Conservation (phyloP, 2,329 filamentous ascomycete genomes). For the Leptographium procerum region DNA sequence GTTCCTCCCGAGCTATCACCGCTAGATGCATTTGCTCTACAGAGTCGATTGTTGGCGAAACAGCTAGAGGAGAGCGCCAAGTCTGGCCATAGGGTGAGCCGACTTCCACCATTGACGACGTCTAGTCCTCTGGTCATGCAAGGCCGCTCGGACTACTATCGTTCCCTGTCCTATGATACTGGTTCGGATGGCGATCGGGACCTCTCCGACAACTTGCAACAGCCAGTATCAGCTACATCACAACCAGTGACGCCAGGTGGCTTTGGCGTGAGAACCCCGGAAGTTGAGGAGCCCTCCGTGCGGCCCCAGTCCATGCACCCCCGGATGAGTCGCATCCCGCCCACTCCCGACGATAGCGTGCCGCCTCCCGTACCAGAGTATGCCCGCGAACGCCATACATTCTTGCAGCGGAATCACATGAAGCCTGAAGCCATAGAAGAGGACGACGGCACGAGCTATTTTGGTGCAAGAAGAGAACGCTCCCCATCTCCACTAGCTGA, state of each 20-base stretch:
- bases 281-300: conserved; percentile 44
- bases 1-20: conserved; percentile 85
- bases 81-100: conserved; percentile 68
- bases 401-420: background rate
- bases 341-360: conserved; percentile 34
- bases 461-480: conserved; percentile 44
- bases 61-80: conserved; percentile 72
- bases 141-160: conserved; percentile 70
- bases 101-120: conserved; percentile 71
- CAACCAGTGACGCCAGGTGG: conserved; percentile 24
- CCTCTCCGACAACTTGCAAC: conserved; percentile 9
- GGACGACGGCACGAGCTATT: conserved; percentile 28
- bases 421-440: conserved; percentile 14
- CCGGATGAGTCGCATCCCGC: conserved; percentile 53
- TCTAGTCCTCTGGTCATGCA: conserved; percentile 68
- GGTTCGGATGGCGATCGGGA: conserved; percentile 34
- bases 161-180: conserved; percentile 57
- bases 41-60: conserved; percentile 76
- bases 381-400: conserved; percentile 26
- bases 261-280: conserved; percentile 35
- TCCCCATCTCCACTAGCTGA: conserved; percentile 39
- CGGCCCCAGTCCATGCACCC: conserved; percentile 67
- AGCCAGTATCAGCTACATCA: conserved; percentile 13
- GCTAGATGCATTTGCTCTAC: conserved; percentile 86
- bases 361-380: conserved; percentile 32